phyloP scores from a whole-genome alignment of 164 flowering plant species.

The Nymphaea colorata region DNA sequence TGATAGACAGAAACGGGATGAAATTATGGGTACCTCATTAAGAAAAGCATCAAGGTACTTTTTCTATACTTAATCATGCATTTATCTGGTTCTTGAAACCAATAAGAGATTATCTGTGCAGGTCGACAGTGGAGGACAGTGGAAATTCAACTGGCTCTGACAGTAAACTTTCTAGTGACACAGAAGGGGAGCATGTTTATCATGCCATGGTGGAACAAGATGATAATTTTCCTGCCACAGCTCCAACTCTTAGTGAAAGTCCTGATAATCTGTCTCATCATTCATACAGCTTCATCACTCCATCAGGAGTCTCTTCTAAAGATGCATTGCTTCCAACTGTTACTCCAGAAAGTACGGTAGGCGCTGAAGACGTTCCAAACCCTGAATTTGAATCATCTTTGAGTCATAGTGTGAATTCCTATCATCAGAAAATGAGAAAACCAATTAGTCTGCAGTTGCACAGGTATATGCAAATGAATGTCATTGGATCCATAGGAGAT shows the following conservation, averaged over 20 bases:
- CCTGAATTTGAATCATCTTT: constrained; percentile 42
- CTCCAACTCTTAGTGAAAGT: constrained; percentile 11
- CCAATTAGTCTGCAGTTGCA: constrained; percentile 12
- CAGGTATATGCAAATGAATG: constrained; percentile 13
- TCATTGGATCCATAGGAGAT: constrained; percentile 11
- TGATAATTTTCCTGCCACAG: background rate
- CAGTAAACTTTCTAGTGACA: constrained; percentile 29
- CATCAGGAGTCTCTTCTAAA: constrained; percentile 13
- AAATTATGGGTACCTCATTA: background rate
- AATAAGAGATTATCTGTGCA: constrained; percentile 18
- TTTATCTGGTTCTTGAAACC: background rate
- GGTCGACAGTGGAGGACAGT: constrained; percentile 21
- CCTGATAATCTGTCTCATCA: constrained; percentile 20
- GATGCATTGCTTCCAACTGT: constrained; percentile 10
- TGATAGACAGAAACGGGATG: background rate
- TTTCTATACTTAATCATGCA: background rate
- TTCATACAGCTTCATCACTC: constrained; percentile 11
- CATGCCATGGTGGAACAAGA: background rate
- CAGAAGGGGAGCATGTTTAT: constrained; percentile 22
- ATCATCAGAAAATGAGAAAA: constrained; percentile 48
- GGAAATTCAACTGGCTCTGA: constrained; percentile 17
- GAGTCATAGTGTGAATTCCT: constrained; percentile 65
- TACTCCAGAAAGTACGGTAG: constrained; percentile 41
- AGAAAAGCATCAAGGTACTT: background rate
- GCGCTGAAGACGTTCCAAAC: constrained; percentile 6